These are phyloP conservation scores for Plasmodium berghei DNA, from an alignment of 169 alveolate genomes.

Conservation along the genomic window DNA sequence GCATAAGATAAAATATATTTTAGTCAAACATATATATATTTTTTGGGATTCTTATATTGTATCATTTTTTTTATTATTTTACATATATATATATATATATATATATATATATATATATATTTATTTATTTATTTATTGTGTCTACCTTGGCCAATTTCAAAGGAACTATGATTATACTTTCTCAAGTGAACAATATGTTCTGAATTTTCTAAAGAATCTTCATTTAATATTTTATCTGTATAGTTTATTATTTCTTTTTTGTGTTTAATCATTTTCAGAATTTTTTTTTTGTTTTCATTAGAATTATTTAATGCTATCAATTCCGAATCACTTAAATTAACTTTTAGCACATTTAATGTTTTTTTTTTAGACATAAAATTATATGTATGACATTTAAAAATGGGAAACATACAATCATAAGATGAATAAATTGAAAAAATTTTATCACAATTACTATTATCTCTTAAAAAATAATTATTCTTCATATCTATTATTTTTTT, in stretches of 20 bases:
- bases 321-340: conserved; percentile 57
- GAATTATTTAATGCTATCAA: conserved; percentile 23
- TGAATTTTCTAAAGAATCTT: conserved; percentile 14
- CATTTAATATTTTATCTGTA: not conserved
- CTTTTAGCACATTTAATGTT: conserved; percentile 6
- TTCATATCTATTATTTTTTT: no score
- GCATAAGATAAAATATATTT: conserved; percentile 8
- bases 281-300: conserved; percentile 27
- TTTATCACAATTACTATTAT: not conserved
- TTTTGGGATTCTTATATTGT: not conserved
- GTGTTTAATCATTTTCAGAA: conserved; percentile 22
- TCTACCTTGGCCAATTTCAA: conserved; percentile 21
- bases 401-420: conserved; percentile 7
- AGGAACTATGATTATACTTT: not conserved
- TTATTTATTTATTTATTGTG: not conserved
- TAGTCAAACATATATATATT: not conserved
- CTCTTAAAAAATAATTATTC: no score
- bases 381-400: conserved; percentile 30
- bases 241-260: not conserved
- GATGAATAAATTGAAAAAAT: conserved; percentile 1
- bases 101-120: conserved; percentile 7
- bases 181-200: conserved; percentile 2
- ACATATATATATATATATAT: not conserved
- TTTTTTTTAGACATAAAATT: conserved; percentile 23
- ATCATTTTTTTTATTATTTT: not conserved